Conservation (phyloP, 2,329 filamentous ascomycete genomes). For the Cladosporium sp. region DNA sequence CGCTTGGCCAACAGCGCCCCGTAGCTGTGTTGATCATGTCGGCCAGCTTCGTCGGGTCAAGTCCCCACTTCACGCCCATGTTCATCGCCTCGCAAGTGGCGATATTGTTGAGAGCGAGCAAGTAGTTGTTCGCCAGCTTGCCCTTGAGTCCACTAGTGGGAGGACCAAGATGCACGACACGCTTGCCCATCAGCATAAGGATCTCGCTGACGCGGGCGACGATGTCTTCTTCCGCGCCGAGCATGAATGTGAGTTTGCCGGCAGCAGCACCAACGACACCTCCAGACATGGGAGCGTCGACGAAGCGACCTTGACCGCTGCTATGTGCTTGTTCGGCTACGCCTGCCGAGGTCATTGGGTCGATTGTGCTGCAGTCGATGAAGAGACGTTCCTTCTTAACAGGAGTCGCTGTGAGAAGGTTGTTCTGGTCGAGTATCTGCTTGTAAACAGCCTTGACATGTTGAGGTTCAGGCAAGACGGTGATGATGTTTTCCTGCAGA, state of each 20-base stretch:
- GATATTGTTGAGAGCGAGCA: conserved; percentile 90
- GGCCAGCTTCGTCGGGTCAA: conserved; percentile 69
- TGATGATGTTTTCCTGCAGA: conserved; percentile 77
- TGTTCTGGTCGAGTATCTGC: conserved; percentile 66
- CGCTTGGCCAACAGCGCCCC: conserved; percentile 75
- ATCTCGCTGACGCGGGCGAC: conserved; percentile 68
- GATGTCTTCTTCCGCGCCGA: conserved; percentile 67
- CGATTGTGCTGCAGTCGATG: conserved; percentile 96
- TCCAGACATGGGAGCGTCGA: conserved; percentile 96
- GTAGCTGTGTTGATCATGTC: conserved; percentile 91
- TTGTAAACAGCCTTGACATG: conserved; percentile 84
- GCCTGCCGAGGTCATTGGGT: conserved; percentile 78
- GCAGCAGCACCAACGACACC: conserved; percentile 89
- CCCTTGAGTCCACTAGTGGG: conserved; percentile 86
- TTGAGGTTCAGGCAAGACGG: conserved; percentile 82
- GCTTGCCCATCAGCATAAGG: conserved; percentile 80
- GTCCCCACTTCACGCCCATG: conserved; percentile 63
- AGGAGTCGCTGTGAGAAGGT: conserved; percentile 52
- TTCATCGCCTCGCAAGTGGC: conserved; percentile 69
- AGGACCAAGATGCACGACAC: conserved; percentile 79
- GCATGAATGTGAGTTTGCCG: conserved; percentile 93
- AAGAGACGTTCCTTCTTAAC: conserved; percentile 68
- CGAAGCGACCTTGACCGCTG: conserved; percentile 71
- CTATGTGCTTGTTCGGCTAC: conserved; percentile 72
- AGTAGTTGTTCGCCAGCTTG: conserved; percentile 97